Percentiles rank a stretch among this genome's conserved stretches.
These are phyloP conservation scores for Chrysanthemum seticuspe DNA, from an alignment of 129 eudicot genomes.

Conservation along the genomic window DNA sequence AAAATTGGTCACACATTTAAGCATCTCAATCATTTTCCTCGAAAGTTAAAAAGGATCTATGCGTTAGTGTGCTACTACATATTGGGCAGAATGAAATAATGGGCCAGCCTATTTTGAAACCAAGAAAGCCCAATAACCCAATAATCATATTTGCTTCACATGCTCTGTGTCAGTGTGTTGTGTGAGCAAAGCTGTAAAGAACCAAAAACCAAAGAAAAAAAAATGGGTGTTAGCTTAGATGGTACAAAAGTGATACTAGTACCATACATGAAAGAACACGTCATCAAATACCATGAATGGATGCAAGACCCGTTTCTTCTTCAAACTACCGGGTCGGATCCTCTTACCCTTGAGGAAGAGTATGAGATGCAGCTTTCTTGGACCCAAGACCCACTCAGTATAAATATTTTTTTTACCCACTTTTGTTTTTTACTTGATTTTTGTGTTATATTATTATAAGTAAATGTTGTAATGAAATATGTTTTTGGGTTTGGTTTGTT, in stretches of 20 bases:
- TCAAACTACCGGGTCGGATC: slow-evolving; percentile 90
- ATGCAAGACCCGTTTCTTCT: slow-evolving; percentile 86
- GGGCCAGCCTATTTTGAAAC: too few relatives aligned
- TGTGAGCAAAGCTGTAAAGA: too few relatives aligned
- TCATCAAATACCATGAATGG: slow-evolving; percentile 82
- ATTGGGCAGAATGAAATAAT: too few relatives aligned
- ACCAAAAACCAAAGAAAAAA: neutral
- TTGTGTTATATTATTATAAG: neutral
- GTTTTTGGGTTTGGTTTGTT: neutral
- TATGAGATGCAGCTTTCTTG: slow-evolving; percentile 92
- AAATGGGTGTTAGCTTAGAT: slow-evolving; percentile 49
- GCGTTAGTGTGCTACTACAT: too few relatives aligned
- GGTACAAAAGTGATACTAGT: slow-evolving; percentile 76
- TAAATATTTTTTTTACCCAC: neutral
- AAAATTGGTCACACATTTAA: too few relatives aligned
- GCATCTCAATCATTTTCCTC: too few relatives aligned
- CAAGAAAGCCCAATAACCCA: too few relatives aligned
- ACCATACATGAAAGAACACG: slow-evolving; percentile 83
- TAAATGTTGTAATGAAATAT: neutral
- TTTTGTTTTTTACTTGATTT: neutral
- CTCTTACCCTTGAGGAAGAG: slow-evolving; percentile 65
- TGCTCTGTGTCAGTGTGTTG: too few relatives aligned
- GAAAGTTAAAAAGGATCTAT: too few relatives aligned
- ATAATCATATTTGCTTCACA: too few relatives aligned
- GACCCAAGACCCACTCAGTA: slow-evolving; percentile 89